These are phyloP conservation scores for Globisporangium heterothallicum DNA, from an alignment of 352 stramenopile species.

Conservation along the genomic window DNA sequence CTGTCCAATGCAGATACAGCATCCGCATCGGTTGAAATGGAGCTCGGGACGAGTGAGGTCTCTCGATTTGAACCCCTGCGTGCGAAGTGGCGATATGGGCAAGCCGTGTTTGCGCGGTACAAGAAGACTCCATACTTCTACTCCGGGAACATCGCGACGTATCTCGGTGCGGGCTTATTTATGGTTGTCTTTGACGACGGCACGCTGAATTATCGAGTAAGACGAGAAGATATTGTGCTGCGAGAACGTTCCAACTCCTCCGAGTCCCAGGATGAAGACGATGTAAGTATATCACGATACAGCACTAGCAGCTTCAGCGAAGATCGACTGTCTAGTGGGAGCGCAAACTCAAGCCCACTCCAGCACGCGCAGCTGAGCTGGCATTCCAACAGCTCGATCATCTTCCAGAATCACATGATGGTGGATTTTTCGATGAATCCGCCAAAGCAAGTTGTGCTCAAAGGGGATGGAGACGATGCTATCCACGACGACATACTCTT, in stretches of 20 bases:
- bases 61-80: constrained; percentile 48
- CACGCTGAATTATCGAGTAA: constrained; percentile 62
- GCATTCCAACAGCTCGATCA: constrained; percentile 15
- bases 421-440: constrained; percentile 43
- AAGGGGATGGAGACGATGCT: constrained; percentile 14
- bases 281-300: background rate
- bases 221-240: constrained; percentile 61
- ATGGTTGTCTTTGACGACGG: constrained; percentile 81
- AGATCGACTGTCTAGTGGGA: background rate
- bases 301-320: background rate
- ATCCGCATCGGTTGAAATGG: background rate
- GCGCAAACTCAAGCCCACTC: background rate
- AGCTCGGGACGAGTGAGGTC: background rate
- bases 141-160: constrained; percentile 73
- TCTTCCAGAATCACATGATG: constrained; percentile 24
- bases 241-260: constrained; percentile 7
- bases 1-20: background rate
- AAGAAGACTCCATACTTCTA: constrained; percentile 73
- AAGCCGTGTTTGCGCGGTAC: constrained; percentile 60
- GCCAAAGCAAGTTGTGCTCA: constrained; percentile 26
- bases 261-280: constrained; percentile 1
- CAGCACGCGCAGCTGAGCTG: constrained; percentile 5
- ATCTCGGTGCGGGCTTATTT: constrained; percentile 57
- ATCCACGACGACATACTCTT: constrained; percentile 38
- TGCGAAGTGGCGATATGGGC: constrained; percentile 55